These are phyloP conservation scores for Cornus suecica DNA, from an alignment of 148 eudicot species.

Conservation along the genomic window DNA sequence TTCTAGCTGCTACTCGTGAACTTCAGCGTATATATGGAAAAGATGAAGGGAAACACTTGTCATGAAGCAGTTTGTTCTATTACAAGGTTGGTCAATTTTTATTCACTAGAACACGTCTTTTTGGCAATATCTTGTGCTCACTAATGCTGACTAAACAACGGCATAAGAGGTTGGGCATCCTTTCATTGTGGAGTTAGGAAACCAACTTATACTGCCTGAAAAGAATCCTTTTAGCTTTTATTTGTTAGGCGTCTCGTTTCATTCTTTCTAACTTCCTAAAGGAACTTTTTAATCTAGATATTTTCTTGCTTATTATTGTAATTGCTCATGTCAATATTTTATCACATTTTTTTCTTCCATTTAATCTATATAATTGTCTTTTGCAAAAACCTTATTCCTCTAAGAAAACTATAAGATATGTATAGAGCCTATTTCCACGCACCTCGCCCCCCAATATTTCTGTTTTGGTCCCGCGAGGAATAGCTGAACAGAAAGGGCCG, in stretches of 20 bases:
- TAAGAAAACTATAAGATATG: too few relatives aligned
- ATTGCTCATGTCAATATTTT: too few relatives aligned
- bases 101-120: background rate
- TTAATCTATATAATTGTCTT: too few relatives aligned
- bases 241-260: background rate
- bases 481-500: too few relatives aligned
- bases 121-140: slow-evolving; percentile 1
- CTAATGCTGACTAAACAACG: background rate
- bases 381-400: too few relatives aligned
- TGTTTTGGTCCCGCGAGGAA: too few relatives aligned
- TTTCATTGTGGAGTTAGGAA: background rate
- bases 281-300: background rate
- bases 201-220: background rate
- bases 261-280: background rate
- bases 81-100: slow-evolving; percentile 8
- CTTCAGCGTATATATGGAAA: slow-evolving; percentile 78
- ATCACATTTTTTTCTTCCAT: too few relatives aligned
- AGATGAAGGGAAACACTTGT: slow-evolving; percentile 36
- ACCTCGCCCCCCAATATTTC: too few relatives aligned
- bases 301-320: background rate
- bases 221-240: background rate
- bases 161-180: background rate
- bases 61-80: slow-evolving; percentile 14
- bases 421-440: too few relatives aligned
- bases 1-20: slow-evolving; percentile 71